Evolutionary conservation across 805 yeast genomes (phyloP), one percentile per base, ranked within the genome.

Genomic region (Aciculoconidium aculeatum): DNA sequence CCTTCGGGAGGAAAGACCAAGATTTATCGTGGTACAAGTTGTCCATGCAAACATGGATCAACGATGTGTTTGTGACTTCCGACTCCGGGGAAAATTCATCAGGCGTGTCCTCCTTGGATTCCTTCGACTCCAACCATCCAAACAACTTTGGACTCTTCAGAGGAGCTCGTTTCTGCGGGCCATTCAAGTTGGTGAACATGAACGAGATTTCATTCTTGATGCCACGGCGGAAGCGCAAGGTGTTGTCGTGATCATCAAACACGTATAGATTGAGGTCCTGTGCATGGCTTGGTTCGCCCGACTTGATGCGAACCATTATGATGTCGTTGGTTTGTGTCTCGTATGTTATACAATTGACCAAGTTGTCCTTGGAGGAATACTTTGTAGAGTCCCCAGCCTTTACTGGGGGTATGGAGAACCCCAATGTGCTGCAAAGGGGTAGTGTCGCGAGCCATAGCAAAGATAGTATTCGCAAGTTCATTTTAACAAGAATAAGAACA

Each of bases 1-100:
- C 16, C 14, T 36, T 35, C 5, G 66, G 62, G 11, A 45, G 42
- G 38, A 60, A 64, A 11, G 66, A 55, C 68, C 68, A 64, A 6
- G 66, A 58, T 36, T 57, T 55, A 40, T 64, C 70, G 23, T 39
- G 44, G 43, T 55, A 64, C 17, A 62, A 29, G 37, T 64, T 64
- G 42, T 64, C 69, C 43, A 64, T 64, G 37, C 70, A 64, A 11
- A 64, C 45, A 38, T 59, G 49, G 11, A 64, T 49, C 21, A 47
- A 41, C 6, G 57, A 54, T 7, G 34, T 31, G 24, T 26, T 20
- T 12, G 29, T 22, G 6, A 11, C 25, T 10, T 23, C 37, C 25
- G 50, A 28, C 23, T 20, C 23, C 23, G 4, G 24, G 9, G 10
- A 15, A 11, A 24, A 24, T 18, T 7, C 17, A 5, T 17, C 15